A percentile compares a stretch with the other conserved stretches of the same genome.
Evolutionary conservation across 2,329 filamentous ascomycete genomes (phyloP).

Genomic region (Apiospora saccharicola): DNA sequence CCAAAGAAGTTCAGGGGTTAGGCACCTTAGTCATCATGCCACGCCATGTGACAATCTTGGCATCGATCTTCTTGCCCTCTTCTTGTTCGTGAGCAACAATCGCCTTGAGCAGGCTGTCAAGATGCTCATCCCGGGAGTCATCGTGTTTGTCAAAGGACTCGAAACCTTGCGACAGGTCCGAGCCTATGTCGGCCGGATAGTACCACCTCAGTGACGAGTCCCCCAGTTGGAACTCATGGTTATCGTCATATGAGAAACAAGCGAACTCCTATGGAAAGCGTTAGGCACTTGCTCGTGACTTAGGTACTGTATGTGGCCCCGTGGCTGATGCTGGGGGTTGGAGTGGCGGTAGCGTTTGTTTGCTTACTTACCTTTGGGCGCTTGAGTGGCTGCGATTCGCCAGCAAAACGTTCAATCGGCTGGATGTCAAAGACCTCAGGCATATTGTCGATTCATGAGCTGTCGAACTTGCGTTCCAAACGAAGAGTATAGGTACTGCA

Average conservation of each 20-base stretch:
- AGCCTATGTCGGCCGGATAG: slow-evolving; percentile 75
- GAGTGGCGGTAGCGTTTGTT: neutral
- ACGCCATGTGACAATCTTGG: slow-evolving; percentile 89
- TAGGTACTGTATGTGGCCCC: neutral
- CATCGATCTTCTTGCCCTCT: slow-evolving; percentile 71
- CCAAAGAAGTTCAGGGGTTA: neutral
- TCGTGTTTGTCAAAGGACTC: slow-evolving; percentile 84
- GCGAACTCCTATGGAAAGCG: slow-evolving; percentile 75
- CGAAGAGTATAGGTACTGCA: neutral
- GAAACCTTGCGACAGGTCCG: slow-evolving; percentile 82
- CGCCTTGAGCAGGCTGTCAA: slow-evolving; percentile 82
- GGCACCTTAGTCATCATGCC: slow-evolving; percentile 97
- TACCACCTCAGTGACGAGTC: slow-evolving; percentile 87
- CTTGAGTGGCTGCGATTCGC: slow-evolving; percentile 73
- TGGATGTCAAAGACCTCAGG: slow-evolving; percentile 65
- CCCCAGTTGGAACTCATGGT: slow-evolving; percentile 78
- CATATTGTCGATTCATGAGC: slow-evolving; percentile 29
- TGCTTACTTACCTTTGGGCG: slow-evolving; percentile 69
- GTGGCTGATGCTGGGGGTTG: neutral
- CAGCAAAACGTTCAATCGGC: slow-evolving; percentile 73
- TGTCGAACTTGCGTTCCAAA: neutral
- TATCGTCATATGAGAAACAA: slow-evolving; percentile 90
- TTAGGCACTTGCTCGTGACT: slow-evolving; percentile 14
- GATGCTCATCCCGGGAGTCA: slow-evolving; percentile 83
- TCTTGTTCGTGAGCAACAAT: slow-evolving; percentile 77